Evolutionary conservation across 1,139 yeast species (phyloP).

Genomic region (Barnettozyma hawaiiensis): DNA sequence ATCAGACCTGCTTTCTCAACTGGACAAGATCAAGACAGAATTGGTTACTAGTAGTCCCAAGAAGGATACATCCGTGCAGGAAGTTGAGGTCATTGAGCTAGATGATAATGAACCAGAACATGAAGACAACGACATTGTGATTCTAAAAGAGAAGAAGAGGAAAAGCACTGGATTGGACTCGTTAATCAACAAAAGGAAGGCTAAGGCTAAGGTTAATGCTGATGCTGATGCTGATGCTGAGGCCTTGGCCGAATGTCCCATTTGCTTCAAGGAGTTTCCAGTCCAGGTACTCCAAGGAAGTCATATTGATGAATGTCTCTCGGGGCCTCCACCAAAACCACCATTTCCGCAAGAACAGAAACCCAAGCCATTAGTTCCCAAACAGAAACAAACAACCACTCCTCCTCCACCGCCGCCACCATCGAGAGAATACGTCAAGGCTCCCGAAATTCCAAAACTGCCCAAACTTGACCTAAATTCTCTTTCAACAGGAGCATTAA

Average conservation of each 20-base stretch:
- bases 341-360: conserved; percentile 13
- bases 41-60: neutral
- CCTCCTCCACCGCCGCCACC: too few relatives aligned
- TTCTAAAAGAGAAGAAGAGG: conserved; percentile 23
- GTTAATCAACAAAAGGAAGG: conserved; percentile 4
- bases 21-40: neutral
- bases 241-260: conserved; percentile 56
- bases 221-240: too few relatives aligned
- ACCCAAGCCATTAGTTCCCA: neutral
- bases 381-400: neutral
- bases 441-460: conserved; percentile 28
- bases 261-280: conserved; percentile 56
- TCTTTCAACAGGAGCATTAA: conserved; percentile 54
- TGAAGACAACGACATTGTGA: conserved; percentile 28
- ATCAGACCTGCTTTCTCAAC: conserved; percentile 20
- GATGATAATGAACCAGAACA: conserved; percentile 10
- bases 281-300: conserved; percentile 51
- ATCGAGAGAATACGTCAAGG: conserved; percentile 5
- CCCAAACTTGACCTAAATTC: conserved; percentile 60
- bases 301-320: conserved; percentile 70
- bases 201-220: conserved; percentile 5
- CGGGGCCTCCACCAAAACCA: conserved; percentile 18
- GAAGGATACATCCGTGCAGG: conserved; percentile 10
- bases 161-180: conserved; percentile 10
- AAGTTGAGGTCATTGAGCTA: conserved; percentile 14